Conservation (phyloP, 2,329 filamentous ascomycete species). For the Corinectria fuckeliana region DNA sequence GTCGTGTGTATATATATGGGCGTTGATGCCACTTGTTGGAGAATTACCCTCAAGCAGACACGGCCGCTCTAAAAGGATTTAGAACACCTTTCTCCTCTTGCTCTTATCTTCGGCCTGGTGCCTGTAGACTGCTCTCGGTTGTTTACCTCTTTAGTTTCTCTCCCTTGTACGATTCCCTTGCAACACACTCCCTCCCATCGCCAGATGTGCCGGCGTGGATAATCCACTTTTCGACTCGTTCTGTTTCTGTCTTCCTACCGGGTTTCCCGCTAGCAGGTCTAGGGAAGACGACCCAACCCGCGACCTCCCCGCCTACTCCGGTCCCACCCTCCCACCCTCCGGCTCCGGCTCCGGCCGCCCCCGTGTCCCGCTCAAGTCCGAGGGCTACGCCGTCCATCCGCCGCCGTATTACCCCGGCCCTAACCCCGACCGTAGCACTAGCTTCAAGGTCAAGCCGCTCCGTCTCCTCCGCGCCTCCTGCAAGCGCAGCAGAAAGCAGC, state of each 20-base stretch:
- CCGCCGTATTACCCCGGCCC: conserved; percentile 26
- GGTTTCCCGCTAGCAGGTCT: conserved; percentile 25
- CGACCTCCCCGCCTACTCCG: conserved; percentile 24
- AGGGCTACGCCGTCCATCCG: conserved; percentile 24
- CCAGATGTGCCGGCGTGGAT: conserved; percentile 30
- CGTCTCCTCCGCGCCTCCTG: conserved; percentile 26
- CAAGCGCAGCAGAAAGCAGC: conserved; percentile 14
- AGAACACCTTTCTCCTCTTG: neutral
- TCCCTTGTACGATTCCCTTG: conserved; percentile 2
- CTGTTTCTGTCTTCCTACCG: conserved; percentile 26
- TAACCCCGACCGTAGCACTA: conserved; percentile 17
- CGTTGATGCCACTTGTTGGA: conserved; percentile 1
- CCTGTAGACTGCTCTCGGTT: conserved; percentile 1
- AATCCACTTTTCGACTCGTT: conserved; percentile 27
- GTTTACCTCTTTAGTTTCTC: neutral
- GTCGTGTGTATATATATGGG: conserved; percentile 21
- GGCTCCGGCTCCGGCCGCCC: conserved; percentile 22
- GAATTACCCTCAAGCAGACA: conserved; percentile 20
- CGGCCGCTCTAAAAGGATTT: neutral
- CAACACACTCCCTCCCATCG: neutral
- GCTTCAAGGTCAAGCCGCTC: conserved; percentile 29
- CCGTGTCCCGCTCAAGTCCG: conserved; percentile 27
- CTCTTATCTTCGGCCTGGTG: conserved; percentile 15
- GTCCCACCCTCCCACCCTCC: conserved; percentile 17
- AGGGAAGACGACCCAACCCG: conserved; percentile 23